Evolutionary conservation across 2,329 filamentous ascomycete genomes (phyloP).

Genomic region (Plectosphaerella sp.): DNA sequence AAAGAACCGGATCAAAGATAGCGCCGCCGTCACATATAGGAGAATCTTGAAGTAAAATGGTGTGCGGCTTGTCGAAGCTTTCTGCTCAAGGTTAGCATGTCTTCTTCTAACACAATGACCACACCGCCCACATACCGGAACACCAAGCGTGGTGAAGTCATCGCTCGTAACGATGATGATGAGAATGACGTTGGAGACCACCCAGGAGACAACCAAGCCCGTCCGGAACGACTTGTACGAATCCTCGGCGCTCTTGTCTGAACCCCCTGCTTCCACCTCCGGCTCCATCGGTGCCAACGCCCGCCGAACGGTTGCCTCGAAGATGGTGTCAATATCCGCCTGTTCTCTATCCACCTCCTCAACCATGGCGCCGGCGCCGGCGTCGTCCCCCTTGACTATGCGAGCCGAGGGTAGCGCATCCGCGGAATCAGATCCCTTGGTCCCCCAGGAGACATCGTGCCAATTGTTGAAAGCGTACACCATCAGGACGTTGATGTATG

Average conservation of each 20-base stretch:
- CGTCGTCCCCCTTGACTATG: slow-evolving; percentile 71
- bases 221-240: slow-evolving; percentile 95
- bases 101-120: neutral
- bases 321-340: slow-evolving; percentile 86
- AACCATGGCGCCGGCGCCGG: slow-evolving; percentile 63
- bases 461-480: slow-evolving; percentile 93
- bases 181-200: slow-evolving; percentile 78
- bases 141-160: slow-evolving; percentile 68
- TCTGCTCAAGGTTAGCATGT: slow-evolving; percentile 29
- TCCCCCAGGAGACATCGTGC: slow-evolving; percentile 94
- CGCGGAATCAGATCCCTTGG: slow-evolving; percentile 84
- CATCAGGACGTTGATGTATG: slow-evolving; percentile 90
- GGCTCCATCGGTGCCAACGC: slow-evolving; percentile 66
- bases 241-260: slow-evolving; percentile 74
- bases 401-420: slow-evolving; percentile 80
- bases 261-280: slow-evolving; percentile 60
- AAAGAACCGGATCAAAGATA: slow-evolving; percentile 74
- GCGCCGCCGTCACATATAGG: slow-evolving; percentile 72
- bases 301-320: slow-evolving; percentile 81
- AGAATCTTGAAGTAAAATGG: slow-evolving; percentile 77
- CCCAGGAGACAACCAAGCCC: slow-evolving; percentile 75
- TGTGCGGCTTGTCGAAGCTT: slow-evolving; percentile 61
- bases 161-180: slow-evolving; percentile 77
- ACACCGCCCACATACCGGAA: slow-evolving; percentile 53
- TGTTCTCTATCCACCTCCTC: slow-evolving; percentile 86